Conservation (phyloP, 805 yeast species). For the Yarrowia keelungensis region DNA sequence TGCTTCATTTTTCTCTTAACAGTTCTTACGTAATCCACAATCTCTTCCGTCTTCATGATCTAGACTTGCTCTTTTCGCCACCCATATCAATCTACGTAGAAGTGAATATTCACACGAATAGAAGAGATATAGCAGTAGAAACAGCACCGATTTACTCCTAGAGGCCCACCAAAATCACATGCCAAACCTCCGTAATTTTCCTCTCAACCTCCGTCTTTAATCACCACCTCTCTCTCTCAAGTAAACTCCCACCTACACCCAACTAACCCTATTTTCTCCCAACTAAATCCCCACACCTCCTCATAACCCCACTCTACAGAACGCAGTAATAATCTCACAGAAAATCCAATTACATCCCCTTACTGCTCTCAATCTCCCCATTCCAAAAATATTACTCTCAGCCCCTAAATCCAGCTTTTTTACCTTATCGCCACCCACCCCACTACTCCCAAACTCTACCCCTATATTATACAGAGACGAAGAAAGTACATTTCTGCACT, state of each 20-base stretch:
- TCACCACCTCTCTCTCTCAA: not conserved
- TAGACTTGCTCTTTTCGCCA: not conserved
- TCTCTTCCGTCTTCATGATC: not conserved
- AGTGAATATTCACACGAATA: not conserved
- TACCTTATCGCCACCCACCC: not conserved
- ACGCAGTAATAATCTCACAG: not conserved
- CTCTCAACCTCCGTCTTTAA: too few relatives aligned
- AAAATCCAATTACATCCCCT: not conserved
- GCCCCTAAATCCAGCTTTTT: not conserved
- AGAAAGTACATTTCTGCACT: conserved; percentile 33
- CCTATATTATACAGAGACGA: not conserved
- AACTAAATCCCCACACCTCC: not conserved
- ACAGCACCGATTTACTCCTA: too few relatives aligned
- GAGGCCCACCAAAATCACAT: too few relatives aligned
- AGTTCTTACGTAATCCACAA: too few relatives aligned
- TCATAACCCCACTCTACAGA: not conserved
- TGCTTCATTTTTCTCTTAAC: not conserved
- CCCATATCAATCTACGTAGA: not conserved
- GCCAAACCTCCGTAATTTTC: too few relatives aligned
- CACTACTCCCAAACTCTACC: conserved; percentile 10
- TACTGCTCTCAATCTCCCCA: not conserved
- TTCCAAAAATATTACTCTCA: not conserved
- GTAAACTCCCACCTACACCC: not conserved
- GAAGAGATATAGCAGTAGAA: too few relatives aligned
- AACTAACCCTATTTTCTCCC: not conserved